These are phyloP conservation scores for Podaxis sp. DNA, from an alignment of 768 basidiomycete species.

Conservation along the genomic window DNA sequence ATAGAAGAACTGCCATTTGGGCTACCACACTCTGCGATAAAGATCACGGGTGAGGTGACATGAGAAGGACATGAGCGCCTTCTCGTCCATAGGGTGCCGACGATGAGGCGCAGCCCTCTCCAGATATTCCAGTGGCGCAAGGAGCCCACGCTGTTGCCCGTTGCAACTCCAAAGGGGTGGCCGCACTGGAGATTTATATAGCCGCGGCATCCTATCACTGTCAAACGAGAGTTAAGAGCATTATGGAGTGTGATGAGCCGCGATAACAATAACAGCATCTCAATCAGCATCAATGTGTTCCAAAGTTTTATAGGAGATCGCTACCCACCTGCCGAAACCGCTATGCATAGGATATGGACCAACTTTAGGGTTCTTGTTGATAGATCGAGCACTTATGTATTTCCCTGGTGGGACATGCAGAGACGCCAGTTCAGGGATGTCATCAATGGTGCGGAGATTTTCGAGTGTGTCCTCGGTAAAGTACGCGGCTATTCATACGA, in stretches of 20 bases:
- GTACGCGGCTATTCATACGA: slow-evolving; percentile 60
- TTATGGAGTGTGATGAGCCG: not conserved
- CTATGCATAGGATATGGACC: slow-evolving; percentile 20
- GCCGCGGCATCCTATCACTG: slow-evolving; percentile 11
- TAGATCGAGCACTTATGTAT: slow-evolving; percentile 62
- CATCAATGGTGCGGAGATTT: slow-evolving; percentile 57
- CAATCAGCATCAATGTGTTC: slow-evolving; percentile 11
- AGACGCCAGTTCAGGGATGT: slow-evolving; percentile 51
- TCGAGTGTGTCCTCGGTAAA: slow-evolving; percentile 66
- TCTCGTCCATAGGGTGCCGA: slow-evolving; percentile 71
- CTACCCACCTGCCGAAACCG: slow-evolving; percentile 1
- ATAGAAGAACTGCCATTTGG: not conserved
- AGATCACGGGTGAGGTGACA: slow-evolving; percentile 19
- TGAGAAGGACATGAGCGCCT: slow-evolving; percentile 63
- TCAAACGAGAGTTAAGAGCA: not conserved
- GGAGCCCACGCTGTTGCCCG: slow-evolving; percentile 20
- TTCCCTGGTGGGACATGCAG: slow-evolving; percentile 57
- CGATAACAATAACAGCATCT: slow-evolving; percentile 1
- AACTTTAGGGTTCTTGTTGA: slow-evolving; percentile 35
- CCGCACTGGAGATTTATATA: slow-evolving; percentile 5
- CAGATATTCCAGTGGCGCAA: slow-evolving; percentile 67
- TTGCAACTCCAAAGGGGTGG: slow-evolving; percentile 16
- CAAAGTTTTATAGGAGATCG: not conserved
- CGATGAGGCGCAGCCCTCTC: slow-evolving; percentile 57
- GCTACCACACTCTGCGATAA: slow-evolving; percentile 1